A percentile compares a stretch with the other conserved stretches of the same genome.
Evolutionary conservation across 768 basidiomycete genomes (phyloP).

Genomic region (Trametes maxima): DNA sequence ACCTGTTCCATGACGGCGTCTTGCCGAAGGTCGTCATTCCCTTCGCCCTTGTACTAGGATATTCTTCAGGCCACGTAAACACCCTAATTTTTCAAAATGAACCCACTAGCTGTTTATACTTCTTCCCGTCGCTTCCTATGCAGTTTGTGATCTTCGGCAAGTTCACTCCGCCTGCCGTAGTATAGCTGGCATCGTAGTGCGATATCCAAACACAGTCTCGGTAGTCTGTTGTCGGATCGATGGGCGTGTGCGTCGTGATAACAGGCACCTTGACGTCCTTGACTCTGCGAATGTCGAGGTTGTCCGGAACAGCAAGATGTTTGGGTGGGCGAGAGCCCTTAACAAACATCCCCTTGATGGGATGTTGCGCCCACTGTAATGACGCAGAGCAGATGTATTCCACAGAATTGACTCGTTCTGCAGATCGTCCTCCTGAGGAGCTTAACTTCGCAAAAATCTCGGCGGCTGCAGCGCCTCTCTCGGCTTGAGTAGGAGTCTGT

Average conservation of each 20-base stretch:
- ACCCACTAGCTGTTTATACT: conserved; percentile 77
- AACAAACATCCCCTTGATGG: conserved; percentile 41
- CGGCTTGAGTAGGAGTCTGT: conserved; percentile 44
- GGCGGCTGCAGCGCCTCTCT: conserved; percentile 65
- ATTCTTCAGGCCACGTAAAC: not conserved
- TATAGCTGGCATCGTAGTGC: conserved; percentile 59
- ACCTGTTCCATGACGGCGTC: conserved; percentile 99
- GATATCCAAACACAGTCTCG: conserved; percentile 68
- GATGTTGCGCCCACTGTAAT: conserved; percentile 71
- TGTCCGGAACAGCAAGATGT: conserved; percentile 45
- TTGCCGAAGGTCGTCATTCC: conserved; percentile 90
- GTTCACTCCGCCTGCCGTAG: conserved; percentile 76
- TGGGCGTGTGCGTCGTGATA: conserved; percentile 66
- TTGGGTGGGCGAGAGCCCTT: conserved; percentile 25
- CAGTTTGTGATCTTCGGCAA: conserved; percentile 81
- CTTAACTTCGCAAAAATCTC: conserved; percentile 60
- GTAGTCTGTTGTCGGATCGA: conserved; percentile 75
- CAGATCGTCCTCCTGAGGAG: conserved; percentile 39
- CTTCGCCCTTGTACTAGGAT: conserved; percentile 86
- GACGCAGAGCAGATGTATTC: conserved; percentile 66
- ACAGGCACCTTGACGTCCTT: conserved; percentile 74
- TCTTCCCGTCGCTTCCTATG: conserved; percentile 61
- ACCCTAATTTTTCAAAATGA: not conserved
- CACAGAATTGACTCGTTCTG: conserved; percentile 50
- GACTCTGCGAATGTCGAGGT: conserved; percentile 50